Conservation (phyloP, 306 rosid species). For the Albizia julibrissin region DNA sequence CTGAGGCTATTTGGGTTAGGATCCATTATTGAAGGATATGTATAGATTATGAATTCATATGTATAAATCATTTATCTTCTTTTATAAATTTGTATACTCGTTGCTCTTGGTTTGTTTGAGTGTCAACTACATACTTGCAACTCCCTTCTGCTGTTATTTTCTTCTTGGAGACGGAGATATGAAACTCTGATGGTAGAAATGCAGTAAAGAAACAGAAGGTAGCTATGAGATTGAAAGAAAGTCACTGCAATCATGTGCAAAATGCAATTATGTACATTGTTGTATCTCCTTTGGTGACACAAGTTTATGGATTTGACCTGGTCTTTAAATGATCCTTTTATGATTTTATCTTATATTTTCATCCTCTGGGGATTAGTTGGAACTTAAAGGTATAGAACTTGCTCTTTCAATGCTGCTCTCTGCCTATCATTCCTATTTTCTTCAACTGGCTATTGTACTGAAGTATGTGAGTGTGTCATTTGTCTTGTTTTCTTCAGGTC, state of each 20-base stretch:
- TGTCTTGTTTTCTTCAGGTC: conserved; percentile 59
- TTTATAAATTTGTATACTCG: background rate
- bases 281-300: background rate
- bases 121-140: background rate
- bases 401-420: background rate
- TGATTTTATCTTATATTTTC: background rate
- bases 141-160: background rate
- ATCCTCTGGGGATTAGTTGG: background rate
- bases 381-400: conserved; percentile 11
- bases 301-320: conserved; percentile 10
- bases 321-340: background rate
- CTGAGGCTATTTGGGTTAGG: conserved; percentile 8
- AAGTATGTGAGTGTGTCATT: conserved; percentile 1
- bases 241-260: background rate
- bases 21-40: background rate
- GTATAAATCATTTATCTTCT: background rate
- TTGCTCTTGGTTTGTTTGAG: conserved; percentile 1
- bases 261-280: background rate
- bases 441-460: background rate
- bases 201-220: conserved; percentile 1
- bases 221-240: background rate
- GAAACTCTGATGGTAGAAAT: background rate
- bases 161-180: background rate
- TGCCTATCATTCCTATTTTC: conserved; percentile 7
- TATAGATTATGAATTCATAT: background rate